Percentiles rank a stretch among this genome's conserved stretches.
phyloP scores from a whole-genome alignment of 2,329 filamentous ascomycete genomes.

The Polychaeton citri region DNA sequence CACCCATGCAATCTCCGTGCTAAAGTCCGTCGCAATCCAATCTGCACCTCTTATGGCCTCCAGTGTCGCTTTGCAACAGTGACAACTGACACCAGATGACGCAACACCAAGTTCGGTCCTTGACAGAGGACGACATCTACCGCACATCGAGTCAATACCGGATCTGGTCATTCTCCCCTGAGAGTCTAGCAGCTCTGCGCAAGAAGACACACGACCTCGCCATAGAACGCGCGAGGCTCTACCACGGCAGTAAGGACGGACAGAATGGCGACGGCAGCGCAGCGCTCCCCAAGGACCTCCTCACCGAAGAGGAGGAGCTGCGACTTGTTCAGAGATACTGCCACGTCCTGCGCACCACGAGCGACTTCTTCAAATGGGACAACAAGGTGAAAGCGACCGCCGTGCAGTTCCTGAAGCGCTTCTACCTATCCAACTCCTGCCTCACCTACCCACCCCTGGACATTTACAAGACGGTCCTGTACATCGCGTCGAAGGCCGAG shows the following conservation, averaged over 20 bases:
- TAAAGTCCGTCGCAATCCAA: too few relatives aligned
- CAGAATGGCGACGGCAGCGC: not conserved
- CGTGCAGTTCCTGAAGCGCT: slow-evolving; percentile 79
- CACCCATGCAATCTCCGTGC: too few relatives aligned
- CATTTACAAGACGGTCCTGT: slow-evolving; percentile 79
- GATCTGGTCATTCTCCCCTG: slow-evolving; percentile 79
- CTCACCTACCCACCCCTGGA: slow-evolving; percentile 93
- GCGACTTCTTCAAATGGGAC: slow-evolving; percentile 47
- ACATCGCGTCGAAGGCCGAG: slow-evolving; percentile 88
- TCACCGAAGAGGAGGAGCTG: slow-evolving; percentile 73
- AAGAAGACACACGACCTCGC: slow-evolving; percentile 69
- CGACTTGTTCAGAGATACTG: slow-evolving; percentile 71
- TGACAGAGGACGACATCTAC: slow-evolving; percentile 88
- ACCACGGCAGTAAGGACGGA: slow-evolving; percentile 12
- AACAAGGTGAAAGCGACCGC: slow-evolving; percentile 60
- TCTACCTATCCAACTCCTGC: slow-evolving; percentile 88
- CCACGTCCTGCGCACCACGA: slow-evolving; percentile 32
- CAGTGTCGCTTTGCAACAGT: too few relatives aligned
- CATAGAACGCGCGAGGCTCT: slow-evolving; percentile 49
- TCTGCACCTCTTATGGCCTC: too few relatives aligned
- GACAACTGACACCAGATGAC: slow-evolving; percentile 6
- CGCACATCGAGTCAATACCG: slow-evolving; percentile 79
- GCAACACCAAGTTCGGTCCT: too few relatives aligned
- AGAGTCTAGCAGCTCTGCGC: slow-evolving; percentile 58
- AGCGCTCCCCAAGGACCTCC: slow-evolving; percentile 41